These are phyloP conservation scores for Eleusine indica DNA, from an alignment of 176 grass and related monocot species.

Conservation along the genomic window DNA sequence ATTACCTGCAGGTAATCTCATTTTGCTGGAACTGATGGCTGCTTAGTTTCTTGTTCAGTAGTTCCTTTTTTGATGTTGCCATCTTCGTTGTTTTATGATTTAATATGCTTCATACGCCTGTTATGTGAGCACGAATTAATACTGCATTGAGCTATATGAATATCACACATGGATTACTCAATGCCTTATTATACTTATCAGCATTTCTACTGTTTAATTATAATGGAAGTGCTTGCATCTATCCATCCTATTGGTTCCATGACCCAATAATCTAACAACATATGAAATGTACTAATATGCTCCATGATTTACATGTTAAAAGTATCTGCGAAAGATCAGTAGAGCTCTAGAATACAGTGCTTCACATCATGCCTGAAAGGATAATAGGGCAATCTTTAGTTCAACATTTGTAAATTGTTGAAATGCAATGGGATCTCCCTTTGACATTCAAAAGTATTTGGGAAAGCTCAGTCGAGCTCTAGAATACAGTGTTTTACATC, in stretches of 20 bases:
- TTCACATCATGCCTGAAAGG: not conserved
- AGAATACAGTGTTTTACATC: no score
- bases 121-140: not conserved
- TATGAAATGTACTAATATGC: not conserved
- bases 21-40: not conserved
- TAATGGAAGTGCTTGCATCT: not conserved
- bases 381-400: no score
- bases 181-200: not conserved
- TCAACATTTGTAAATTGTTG: no score
- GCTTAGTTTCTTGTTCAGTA: constrained; percentile 3
- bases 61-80: not conserved
- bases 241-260: not conserved
- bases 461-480: no score
- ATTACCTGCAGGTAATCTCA: constrained; percentile 90
- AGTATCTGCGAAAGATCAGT: constrained; percentile 5
- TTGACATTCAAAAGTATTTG: no score
- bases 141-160: not conserved
- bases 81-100: not conserved
- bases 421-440: no score
- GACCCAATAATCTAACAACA: not conserved
- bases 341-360: not conserved
- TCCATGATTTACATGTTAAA: not conserved
- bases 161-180: not conserved
- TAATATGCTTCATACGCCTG: not conserved
- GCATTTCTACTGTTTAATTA: not conserved